These are phyloP conservation scores for Tolypocladium pustulatum DNA, from an alignment of 2,329 filamentous ascomycete genomes.

Conservation along the genomic window DNA sequence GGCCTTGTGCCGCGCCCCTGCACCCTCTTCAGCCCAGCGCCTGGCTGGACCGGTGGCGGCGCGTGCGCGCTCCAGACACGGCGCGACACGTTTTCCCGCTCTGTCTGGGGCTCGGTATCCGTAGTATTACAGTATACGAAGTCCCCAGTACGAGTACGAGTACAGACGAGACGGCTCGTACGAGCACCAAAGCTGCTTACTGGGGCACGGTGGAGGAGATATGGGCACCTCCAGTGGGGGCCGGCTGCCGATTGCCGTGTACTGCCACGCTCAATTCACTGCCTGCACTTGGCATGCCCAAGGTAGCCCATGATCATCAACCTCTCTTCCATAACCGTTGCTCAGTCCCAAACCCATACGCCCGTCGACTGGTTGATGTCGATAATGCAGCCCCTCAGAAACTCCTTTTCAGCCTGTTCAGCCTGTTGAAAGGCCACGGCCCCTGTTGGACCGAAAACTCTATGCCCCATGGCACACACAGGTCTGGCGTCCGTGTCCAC, in stretches of 20 bases:
- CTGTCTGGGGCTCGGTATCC: neutral
- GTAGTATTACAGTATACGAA: too few species aligned
- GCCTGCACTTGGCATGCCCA: neutral
- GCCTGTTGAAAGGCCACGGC: conserved; percentile 9
- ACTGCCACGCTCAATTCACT: neutral
- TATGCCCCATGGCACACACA: neutral
- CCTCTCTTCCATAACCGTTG: neutral
- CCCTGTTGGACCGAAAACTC: neutral
- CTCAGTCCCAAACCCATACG: neutral
- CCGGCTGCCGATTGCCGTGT: neutral
- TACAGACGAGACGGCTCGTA: neutral
- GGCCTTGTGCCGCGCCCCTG: neutral
- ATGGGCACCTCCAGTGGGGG: neutral
- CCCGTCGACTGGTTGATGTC: conserved; percentile 4
- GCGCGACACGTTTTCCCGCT: neutral
- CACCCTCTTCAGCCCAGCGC: neutral
- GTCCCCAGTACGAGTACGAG: neutral
- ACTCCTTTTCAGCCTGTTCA: conserved; percentile 4
- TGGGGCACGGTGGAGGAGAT: neutral
- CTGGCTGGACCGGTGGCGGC: neutral
- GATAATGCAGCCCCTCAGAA: neutral
- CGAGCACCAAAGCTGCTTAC: neutral
- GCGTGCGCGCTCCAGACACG: neutral
- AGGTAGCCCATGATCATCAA: neutral
- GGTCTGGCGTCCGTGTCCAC: neutral